Evolutionary conservation across 768 basidiomycete genomes (phyloP), one percentile per base, ranked within the genome.

Genomic region (Solioccasus polychromus): DNA sequence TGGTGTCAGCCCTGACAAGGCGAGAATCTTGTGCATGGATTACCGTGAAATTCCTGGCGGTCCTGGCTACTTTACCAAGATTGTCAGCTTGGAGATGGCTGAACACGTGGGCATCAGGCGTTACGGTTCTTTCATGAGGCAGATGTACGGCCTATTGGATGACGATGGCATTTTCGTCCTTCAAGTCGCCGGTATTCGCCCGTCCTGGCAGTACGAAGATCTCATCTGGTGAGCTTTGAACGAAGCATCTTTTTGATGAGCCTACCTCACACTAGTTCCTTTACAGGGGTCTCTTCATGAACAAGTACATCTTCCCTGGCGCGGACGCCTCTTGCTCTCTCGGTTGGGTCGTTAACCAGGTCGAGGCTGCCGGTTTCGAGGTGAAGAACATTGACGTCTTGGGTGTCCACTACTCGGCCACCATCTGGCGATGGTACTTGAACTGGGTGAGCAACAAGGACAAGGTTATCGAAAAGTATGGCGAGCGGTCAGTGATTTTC

Each of bases 161-260:
- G 94, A 99, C 64, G 88, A 98, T 53, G 96, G 96, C 25, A 79
- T 85, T 47, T 87, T 98, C 59, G 89, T 98, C 35, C 78, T 94
- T 72, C 96, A 99, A 71, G 95, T 99, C n/a, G 92, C 96, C 38
- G 96, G 96, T 50, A 72, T 97, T 55, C 84, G 95, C 28, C 93
- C 93, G 5, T 66, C 75, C n/a, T 99, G 96, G 96, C 96, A 98
- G 65, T 98, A 85, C 55, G 96, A 99, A 73, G 96, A 99, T 64
- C 82, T 99, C 45, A 83, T 92, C 55, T 99, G 96, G 92, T 85
- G 58, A 30, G 70, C 65, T 10, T 42, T 41, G 40, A 5, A 10
- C 5, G 5, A 24, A 15, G 25, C 2, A 12, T 3, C 11, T 15
- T 17, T n/a, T 23, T 6, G 2, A 22, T 2, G 17, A 22, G 3